Evolutionary conservation across 1,139 yeast genomes (phyloP), one percentile per base, ranked within the genome.

Genomic region (Taphrina wiesneri): DNA sequence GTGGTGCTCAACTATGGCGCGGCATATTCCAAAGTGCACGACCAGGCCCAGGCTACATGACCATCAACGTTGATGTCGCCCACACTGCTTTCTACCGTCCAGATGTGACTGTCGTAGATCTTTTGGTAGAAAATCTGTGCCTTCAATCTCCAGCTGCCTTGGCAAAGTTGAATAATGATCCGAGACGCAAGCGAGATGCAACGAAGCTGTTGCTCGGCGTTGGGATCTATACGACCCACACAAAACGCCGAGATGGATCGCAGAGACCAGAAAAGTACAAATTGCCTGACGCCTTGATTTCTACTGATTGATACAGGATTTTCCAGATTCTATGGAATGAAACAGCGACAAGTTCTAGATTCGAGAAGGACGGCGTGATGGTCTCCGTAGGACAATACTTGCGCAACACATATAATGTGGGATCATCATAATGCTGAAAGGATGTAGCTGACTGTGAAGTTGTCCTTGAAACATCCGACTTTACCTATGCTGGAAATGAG

Each of bases 21-120:
- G 70, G 70, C 15, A 64, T 69, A 49, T 69, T 67, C 62, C 70
- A 69, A 54, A 54, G 68, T 34, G 67, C 68, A 21, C 67, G 70
- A 9, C 67, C 68, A n/a, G 66, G 67, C 5, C 68, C 63, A 9
- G 70, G 70, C 34, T 61, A 56, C 53, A 45, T 69, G 61, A 68
- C 69, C 34, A 60, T 69, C 56, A 69, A 69, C 52, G 70, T 69
- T 19, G 70, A 69, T 45, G 67, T 67, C 32, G 69, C 70, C 2
- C 64, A 69, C 2, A 67, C 69, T 11, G 70, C 67, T n/a, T 68
- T 68, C 54, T 68, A 69, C 65, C 45, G 65, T n/a, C 53, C 66
- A 13, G 69, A 65, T 23, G 51, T 66, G n/a, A 49, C 63, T 5
- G 47, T 68, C 15, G 60, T 32, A 15, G 56, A 61, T 26, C 34